Percentiles rank a stretch among this genome's conserved stretches.
Evolutionary conservation across 2,329 filamentous ascomycete species (phyloP).

Genomic region (Ophioceras dolichostomum): DNA sequence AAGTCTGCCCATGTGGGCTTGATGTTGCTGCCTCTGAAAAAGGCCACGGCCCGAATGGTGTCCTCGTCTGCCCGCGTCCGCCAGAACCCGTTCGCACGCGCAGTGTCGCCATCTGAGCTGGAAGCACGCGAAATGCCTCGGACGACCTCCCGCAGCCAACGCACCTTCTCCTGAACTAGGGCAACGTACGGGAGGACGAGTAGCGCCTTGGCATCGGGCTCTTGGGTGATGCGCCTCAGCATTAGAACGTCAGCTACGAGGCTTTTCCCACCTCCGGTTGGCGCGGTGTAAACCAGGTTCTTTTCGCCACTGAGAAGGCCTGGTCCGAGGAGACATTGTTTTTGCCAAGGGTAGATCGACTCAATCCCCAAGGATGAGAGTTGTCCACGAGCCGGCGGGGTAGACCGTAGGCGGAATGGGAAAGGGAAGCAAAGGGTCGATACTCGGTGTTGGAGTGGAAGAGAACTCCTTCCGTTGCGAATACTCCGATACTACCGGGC

Average conservation of each 20-base stretch:
- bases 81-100: slow-evolving; percentile 31
- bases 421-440: slow-evolving; percentile 48
- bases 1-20: slow-evolving; percentile 59
- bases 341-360: slow-evolving; percentile 70
- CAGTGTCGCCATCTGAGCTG: too few relatives aligned
- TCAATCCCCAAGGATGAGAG: slow-evolving; percentile 51
- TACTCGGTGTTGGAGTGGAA: slow-evolving; percentile 38
- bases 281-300: slow-evolving; percentile 69
- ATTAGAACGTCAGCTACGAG: slow-evolving; percentile 63
- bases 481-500: slow-evolving; percentile 32
- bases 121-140: too few relatives aligned
- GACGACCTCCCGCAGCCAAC: slow-evolving; percentile 58
- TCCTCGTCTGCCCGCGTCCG: slow-evolving; percentile 43
- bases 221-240: slow-evolving; percentile 56
- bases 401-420: slow-evolving; percentile 51
- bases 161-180: slow-evolving; percentile 67
- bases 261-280: slow-evolving; percentile 68
- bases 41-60: slow-evolving; percentile 54
- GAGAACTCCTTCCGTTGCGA: slow-evolving; percentile 40
- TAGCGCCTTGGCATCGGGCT: slow-evolving; percentile 53
- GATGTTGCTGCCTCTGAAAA: slow-evolving; percentile 62
- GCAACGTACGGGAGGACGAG: slow-evolving; percentile 68
- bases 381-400: slow-evolving; percentile 49
- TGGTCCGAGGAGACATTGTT: slow-evolving; percentile 56
- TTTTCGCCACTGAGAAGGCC: slow-evolving; percentile 52